Evolutionary conservation across 1,139 yeast genomes (phyloP), one percentile per base, ranked within the genome.

Genomic region (Kodamaea arcana): DNA sequence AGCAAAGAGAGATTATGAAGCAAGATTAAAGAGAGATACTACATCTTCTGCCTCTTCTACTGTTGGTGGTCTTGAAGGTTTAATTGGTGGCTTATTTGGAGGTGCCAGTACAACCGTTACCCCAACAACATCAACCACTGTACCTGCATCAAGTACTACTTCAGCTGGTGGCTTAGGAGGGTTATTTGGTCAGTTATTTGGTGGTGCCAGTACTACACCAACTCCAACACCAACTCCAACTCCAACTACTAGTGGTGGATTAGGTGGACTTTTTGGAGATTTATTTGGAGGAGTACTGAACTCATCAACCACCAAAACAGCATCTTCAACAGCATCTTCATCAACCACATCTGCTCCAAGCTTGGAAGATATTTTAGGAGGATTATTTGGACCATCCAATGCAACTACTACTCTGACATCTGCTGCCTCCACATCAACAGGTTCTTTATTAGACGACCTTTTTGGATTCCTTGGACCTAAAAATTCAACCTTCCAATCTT

Each of bases 281-380:
- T 40, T 54, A 15, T 45, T 53, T 16, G 47, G 43, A 29, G 49
- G 35, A 36, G n/a, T n/a, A n/a, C 22, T 18, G 22, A 18, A 18
- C 22, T 7, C 28, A n/a, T 10, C 11, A 25, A 14, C 15, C 11
- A 9, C 26, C 7, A 7, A 5, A 25, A 8, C 28, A 25, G 17
- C 28, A 13, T 11, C 23, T 11, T 11, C 26, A 17, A 30, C 44
- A 18, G 29, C 47, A 18, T 35, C 51, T 17, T 29, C 51, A 5
- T 30, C 46, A 21, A 31, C 48, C 21, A 38, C 52, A 16, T 30
- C 51, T 9, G 27, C 46, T 9, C 24, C 50, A 13, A 28, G 45
- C 3, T 17, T 46, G 4, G 34, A 50, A 15, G 43, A 40, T 25
- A 44, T 45, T 11, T 35, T 48, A 11, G 44, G 35, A 15, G 43